Evolutionary conservation across 768 basidiomycete species (phyloP), one percentile per base, ranked within the genome.

Genomic region (Phanerodontia chrysosporium): DNA sequence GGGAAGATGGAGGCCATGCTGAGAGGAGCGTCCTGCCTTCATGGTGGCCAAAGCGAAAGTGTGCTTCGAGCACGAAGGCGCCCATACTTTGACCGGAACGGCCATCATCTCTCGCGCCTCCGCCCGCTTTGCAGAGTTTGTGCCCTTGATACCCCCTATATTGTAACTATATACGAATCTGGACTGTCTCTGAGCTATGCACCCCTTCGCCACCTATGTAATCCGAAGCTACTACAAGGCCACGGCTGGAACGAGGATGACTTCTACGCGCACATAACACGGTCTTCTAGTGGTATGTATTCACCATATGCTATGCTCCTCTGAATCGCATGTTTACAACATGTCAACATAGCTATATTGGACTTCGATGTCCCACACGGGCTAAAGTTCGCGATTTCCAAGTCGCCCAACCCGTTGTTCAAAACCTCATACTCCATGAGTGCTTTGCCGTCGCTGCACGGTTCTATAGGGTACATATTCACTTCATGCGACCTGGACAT

Each of bases 231-330:
- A 96, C 73, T 95, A 93, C 78, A 82, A 83, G 64, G 86, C 85
- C n/a, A 97, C 93, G 30, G 91, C 62, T 98, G 96, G 96, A 95
- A 94, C 66, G 92, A 96, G 70, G 95, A 98, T 73, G 96, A 96
- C 67, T 78, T 96, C 22, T 98, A 92, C 67, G 84, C 89, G 2
- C 92, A 95, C 64, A 66, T 98, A 45, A 97, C 93, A 0, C 84
- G 92, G 56, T 90, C 93, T 35, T 96, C 95, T 1, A 87, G 83
- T 74, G 90, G 94, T 96, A 59, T 30, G 70, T 66, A 39, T 21
- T 57, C 56, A 39, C 8, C 14, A 8, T 51, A 12, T 13, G 29
- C 36, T 45, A 48, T 49, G 18, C 12, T 55, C 45, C 21, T 14
- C 18, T 12, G 51, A 13, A 12, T 22, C 22, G 46, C 16, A 27